A percentile compares a stretch with the other conserved stretches of the same genome.
Evolutionary conservation across 2,329 filamentous ascomycete species (phyloP).

Genomic region (Penicillium polonicum): DNA sequence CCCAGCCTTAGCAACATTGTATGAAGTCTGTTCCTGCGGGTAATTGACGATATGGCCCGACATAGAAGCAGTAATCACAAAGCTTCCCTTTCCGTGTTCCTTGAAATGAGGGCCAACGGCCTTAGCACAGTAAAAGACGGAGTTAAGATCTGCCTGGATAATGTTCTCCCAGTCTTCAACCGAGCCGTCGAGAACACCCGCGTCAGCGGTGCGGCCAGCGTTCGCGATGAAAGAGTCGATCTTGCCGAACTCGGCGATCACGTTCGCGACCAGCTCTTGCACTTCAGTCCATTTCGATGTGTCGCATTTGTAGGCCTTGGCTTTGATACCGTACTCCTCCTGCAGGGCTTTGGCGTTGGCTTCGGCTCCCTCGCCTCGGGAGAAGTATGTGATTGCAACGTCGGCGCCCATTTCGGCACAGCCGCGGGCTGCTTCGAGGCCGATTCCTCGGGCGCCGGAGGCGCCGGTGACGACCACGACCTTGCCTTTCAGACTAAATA

Average conservation of each 20-base stretch:
- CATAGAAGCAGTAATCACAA: conserved; percentile 66
- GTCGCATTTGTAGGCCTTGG: conserved; percentile 66
- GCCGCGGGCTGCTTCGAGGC: conserved; percentile 64
- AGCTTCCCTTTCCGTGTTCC: conserved; percentile 61
- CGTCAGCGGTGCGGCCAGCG: conserved; percentile 68
- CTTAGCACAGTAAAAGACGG: conserved; percentile 80
- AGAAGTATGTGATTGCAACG: conserved; percentile 66
- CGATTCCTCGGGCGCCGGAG: conserved; percentile 64
- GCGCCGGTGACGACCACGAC: conserved; percentile 51
- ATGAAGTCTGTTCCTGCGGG: conserved; percentile 64
- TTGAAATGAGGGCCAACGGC: conserved; percentile 78
- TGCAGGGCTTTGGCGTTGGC: conserved; percentile 64
- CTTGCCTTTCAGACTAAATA: conserved; percentile 50
- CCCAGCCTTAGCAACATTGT: conserved; percentile 66
- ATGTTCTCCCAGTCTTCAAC: conserved; percentile 74
- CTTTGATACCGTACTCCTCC: conserved; percentile 62
- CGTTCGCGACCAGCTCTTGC: conserved; percentile 57
- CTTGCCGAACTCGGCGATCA: conserved; percentile 68
- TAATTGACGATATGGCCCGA: conserved; percentile 56
- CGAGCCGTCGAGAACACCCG: conserved; percentile 66
- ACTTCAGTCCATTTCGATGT: conserved; percentile 58
- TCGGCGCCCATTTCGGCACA: conserved; percentile 65
- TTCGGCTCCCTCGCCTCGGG: conserved; percentile 60
- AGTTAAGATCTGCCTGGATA: conserved; percentile 80
- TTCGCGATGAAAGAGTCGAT: conserved; percentile 68